Percentiles rank a stretch among this genome's conserved stretches.
These are phyloP conservation scores for Aspergillus puulaauensis DNA, from an alignment of 2,329 filamentous ascomycete species.

Conservation along the genomic window DNA sequence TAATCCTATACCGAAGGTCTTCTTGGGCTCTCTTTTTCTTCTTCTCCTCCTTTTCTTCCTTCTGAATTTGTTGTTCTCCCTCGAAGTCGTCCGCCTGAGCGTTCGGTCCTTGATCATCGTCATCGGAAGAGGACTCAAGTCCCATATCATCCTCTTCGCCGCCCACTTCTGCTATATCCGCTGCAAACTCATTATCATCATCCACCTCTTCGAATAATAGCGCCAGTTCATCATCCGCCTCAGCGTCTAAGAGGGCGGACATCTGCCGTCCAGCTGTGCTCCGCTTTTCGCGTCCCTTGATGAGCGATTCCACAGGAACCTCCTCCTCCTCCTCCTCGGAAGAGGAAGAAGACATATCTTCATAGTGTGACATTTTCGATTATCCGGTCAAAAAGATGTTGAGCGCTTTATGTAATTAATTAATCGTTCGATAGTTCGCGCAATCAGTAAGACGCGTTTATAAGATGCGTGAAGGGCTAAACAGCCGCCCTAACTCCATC, in stretches of 20 bases:
- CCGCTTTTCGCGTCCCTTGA: conserved; percentile 62
- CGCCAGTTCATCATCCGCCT: conserved; percentile 66
- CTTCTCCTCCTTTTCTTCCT: conserved; percentile 68
- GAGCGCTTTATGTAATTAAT: background rate
- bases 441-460: background rate
- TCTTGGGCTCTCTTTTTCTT: conserved; percentile 83
- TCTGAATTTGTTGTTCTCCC: conserved; percentile 84
- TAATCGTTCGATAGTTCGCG: background rate
- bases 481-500: background rate
- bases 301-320: conserved; percentile 33
- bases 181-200: conserved; percentile 48
- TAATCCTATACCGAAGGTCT: conserved; percentile 58
- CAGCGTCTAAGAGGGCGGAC: conserved; percentile 72
- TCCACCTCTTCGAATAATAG: conserved; percentile 67
- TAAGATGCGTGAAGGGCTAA: background rate
- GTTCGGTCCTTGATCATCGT: conserved; percentile 68
- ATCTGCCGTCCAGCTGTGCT: conserved; percentile 83
- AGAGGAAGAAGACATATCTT: conserved; percentile 19
- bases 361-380: conserved; percentile 25
- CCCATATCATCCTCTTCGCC: conserved; percentile 72
- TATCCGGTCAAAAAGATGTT: background rate
- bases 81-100: conserved; percentile 67
- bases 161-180: conserved; percentile 40
- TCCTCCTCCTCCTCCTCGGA: conserved; percentile 26
- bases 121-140: conserved; percentile 82